Percentiles rank a stretch among this genome's conserved stretches.
Conservation (phyloP, 2,329 filamentous ascomycete genomes). For the Canariomyces notabilis region DNA sequence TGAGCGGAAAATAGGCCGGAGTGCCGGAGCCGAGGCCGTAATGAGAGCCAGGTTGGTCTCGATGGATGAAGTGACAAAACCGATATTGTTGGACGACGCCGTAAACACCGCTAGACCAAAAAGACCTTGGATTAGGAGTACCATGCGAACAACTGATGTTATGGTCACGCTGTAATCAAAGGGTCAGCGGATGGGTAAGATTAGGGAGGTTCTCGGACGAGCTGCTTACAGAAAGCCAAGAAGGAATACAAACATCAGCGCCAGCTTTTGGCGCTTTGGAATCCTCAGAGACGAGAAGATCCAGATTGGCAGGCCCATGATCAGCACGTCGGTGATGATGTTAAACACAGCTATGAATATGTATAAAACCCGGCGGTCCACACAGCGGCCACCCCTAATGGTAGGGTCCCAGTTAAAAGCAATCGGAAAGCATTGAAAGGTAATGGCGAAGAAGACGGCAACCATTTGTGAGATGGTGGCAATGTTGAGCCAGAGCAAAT, state of each 20-base stretch:
- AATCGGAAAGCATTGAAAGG: slow-evolving; percentile 39
- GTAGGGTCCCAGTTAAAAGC: slow-evolving; percentile 41
- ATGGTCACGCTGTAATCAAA: slow-evolving; percentile 31
- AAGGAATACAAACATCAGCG: slow-evolving; percentile 30
- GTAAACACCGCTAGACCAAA: slow-evolving; percentile 26
- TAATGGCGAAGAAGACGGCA: slow-evolving; percentile 30
- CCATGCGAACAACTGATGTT: slow-evolving; percentile 31
- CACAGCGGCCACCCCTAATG: slow-evolving; percentile 35
- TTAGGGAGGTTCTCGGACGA: background rate
- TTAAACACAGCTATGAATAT: slow-evolving; percentile 43
- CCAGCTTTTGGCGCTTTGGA: slow-evolving; percentile 28
- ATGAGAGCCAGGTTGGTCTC: slow-evolving; percentile 40
- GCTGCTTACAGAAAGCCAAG: slow-evolving; percentile 29
- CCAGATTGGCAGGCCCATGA: slow-evolving; percentile 39
- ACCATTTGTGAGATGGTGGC: slow-evolving; percentile 31
- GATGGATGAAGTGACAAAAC: slow-evolving; percentile 34
- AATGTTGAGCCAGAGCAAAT: slow-evolving; percentile 28
- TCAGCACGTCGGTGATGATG: slow-evolving; percentile 40
- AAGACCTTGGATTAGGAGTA: slow-evolving; percentile 31
- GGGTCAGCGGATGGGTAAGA: background rate
- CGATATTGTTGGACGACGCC: slow-evolving; percentile 30
- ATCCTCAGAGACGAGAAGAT: slow-evolving; percentile 31
- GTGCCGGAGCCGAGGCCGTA: slow-evolving; percentile 38
- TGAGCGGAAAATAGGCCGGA: slow-evolving; percentile 35
- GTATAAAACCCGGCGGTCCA: slow-evolving; percentile 27